These are phyloP conservation scores for Eudorina sp. DNA, from an alignment of 139 green algal genomes.

Conservation along the genomic window DNA sequence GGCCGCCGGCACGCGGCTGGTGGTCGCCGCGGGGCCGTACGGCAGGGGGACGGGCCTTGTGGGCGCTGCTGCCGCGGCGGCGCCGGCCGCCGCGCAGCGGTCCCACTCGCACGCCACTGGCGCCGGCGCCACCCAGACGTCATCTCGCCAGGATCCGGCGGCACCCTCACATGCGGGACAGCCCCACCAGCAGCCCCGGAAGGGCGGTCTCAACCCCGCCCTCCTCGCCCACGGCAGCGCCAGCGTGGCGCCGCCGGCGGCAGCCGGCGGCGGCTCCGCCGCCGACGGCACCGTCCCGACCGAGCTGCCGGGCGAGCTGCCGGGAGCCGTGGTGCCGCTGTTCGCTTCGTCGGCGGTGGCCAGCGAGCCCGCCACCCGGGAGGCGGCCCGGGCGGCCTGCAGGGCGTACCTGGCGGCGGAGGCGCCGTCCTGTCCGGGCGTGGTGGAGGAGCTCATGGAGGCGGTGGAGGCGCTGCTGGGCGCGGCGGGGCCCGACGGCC, in stretches of 20 bases:
- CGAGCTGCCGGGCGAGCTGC: neutral
- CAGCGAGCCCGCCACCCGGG: neutral
- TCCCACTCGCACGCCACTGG: no score
- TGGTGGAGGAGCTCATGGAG: neutral
- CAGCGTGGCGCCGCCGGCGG: neutral
- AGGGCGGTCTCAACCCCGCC: neutral
- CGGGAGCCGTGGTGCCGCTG: neutral
- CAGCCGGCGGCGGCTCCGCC: neutral
- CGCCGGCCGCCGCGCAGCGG: neutral
- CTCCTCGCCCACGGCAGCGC: neutral
- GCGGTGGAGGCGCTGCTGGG: constrained; percentile 4
- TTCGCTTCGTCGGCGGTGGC: constrained; percentile 14
- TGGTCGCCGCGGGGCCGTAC: neutral
- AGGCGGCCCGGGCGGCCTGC: neutral
- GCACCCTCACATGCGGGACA: no score
- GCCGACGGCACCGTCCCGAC: neutral
- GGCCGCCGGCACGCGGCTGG: neutral
- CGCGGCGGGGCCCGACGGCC: neutral
- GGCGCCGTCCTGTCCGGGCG: neutral
- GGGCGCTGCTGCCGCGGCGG: neutral
- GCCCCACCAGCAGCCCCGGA: neutral
- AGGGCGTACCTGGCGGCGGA: neutral
- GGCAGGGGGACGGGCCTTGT: neutral
- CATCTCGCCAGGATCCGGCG: no score
- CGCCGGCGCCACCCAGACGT: no score